A percentile compares a stretch with the other conserved stretches of the same genome.
Conservation (phyloP, 169 alveolate genomes). For the Plasmodium malariae region DNA sequence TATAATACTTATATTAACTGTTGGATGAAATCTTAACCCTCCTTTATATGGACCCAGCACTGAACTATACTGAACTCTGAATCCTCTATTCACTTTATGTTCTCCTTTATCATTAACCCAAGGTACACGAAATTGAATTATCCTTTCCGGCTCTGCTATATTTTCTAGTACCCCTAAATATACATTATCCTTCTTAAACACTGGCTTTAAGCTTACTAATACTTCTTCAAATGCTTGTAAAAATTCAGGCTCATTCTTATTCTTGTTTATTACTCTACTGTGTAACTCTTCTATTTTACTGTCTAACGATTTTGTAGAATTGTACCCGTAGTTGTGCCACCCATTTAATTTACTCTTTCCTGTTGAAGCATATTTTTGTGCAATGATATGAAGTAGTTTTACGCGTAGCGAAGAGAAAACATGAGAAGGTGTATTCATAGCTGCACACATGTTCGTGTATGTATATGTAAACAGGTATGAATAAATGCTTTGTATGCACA, state of each 20-base stretch:
- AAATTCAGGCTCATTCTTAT: slow-evolving; percentile 56
- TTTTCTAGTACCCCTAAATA: slow-evolving; percentile 83
- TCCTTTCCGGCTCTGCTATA: slow-evolving; percentile 87
- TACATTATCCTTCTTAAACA: slow-evolving; percentile 77
- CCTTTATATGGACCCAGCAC: slow-evolving; percentile 92
- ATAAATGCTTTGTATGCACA: too few species aligned
- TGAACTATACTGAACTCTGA: slow-evolving; percentile 88
- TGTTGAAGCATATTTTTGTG: neutral
- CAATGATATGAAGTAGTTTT: too few species aligned
- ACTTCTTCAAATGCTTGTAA: slow-evolving; percentile 80
- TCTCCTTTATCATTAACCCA: slow-evolving; percentile 88
- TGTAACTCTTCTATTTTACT: slow-evolving; percentile 35
- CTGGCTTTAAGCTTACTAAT: slow-evolving; percentile 75
- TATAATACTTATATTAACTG: slow-evolving; percentile 87
- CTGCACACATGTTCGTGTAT: too few species aligned
- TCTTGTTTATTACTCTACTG: slow-evolving; percentile 27
- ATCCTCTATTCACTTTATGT: slow-evolving; percentile 87
- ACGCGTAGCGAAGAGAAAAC: too few species aligned
- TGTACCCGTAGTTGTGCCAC: slow-evolving; percentile 45
- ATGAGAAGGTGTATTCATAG: too few species aligned
- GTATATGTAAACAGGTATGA: too few species aligned
- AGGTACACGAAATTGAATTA: slow-evolving; percentile 83
- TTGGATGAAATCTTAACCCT: slow-evolving; percentile 91
- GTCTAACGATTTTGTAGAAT: slow-evolving; percentile 11
- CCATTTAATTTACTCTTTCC: slow-evolving; percentile 28